Evolutionary conservation across 257 asterid genomes (phyloP).

Genomic region (Jacaranda copaia): DNA sequence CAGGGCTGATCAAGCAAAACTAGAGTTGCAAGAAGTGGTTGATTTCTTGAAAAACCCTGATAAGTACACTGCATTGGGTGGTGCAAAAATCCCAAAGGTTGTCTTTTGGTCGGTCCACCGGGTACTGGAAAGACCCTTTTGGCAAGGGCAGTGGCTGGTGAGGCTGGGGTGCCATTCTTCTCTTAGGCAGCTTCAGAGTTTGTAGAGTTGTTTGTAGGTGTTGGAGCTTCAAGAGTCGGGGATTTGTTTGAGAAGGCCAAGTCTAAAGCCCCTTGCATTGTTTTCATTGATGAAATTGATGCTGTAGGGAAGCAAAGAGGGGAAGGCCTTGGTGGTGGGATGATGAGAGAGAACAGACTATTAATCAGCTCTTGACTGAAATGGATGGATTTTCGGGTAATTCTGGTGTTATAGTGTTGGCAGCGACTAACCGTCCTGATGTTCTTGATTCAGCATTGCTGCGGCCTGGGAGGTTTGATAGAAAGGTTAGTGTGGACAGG

Average conservation of each 20-base stretch:
- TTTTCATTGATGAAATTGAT: conserved; percentile 96
- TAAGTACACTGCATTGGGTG: conserved; percentile 95
- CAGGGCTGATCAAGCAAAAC: conserved; percentile 98
- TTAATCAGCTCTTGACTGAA: conserved; percentile 96
- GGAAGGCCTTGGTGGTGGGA: conserved; percentile 96
- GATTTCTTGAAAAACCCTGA: conserved; percentile 97
- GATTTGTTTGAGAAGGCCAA: conserved; percentile 97
- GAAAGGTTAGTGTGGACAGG: conserved; percentile 95
- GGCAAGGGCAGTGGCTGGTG: conserved; percentile 98
- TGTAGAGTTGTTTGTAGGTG: conserved; percentile 96
- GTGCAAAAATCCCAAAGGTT: conserved; percentile 96
- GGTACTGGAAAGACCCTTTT: conserved; percentile 97
- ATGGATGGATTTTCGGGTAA: conserved; percentile 99
- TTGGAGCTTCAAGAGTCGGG: conserved; percentile 98
- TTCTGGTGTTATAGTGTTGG: conserved; percentile 92
- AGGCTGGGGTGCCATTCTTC: conserved; percentile 93
- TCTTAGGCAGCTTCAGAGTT: conserved; percentile 99
- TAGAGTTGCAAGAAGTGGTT: conserved; percentile 94
- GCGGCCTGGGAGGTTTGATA: conserved; percentile 97
- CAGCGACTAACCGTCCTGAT: conserved; percentile 96
- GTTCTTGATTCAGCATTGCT: conserved; percentile 94
- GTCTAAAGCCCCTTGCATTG: conserved; percentile 96
- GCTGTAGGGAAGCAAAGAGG: conserved; percentile 99
- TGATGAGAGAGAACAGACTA: conserved; percentile 97
- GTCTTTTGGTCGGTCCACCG: conserved; percentile 95